Percentiles rank a stretch among this genome's conserved stretches.
phyloP scores from a whole-genome alignment of 1,284 basidiomycete genomes.

The Fomes fomentarius region DNA sequence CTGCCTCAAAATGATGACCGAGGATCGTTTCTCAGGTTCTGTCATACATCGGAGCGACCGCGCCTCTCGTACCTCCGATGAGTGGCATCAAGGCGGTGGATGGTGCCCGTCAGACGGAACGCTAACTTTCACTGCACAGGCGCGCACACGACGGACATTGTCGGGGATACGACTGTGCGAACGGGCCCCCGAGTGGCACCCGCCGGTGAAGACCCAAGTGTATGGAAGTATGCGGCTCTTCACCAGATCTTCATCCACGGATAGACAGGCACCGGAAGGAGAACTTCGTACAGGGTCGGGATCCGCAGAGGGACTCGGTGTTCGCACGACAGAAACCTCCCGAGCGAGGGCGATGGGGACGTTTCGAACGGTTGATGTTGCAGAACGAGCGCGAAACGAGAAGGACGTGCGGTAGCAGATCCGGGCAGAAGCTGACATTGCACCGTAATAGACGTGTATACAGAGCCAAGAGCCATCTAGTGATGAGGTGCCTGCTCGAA shows the following conservation, averaged over 20 bases:
- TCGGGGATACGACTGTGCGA: background rate
- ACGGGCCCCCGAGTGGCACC: background rate
- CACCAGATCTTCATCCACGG: background rate
- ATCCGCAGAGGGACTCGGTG: background rate
- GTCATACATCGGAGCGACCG: background rate
- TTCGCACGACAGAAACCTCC: background rate
- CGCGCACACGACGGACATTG: background rate
- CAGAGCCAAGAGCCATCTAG: constrained; percentile 28
- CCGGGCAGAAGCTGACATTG: constrained; percentile 7
- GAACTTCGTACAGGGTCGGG: background rate
- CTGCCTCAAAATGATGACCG: background rate
- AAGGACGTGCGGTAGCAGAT: background rate
- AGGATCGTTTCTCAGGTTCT: background rate
- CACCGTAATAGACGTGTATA: constrained; percentile 11
- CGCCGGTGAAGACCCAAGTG: too few relatives aligned
- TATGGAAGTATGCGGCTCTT: too few relatives aligned
- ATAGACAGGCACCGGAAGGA: background rate
- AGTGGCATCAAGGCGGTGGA: background rate
- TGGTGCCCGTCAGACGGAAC: background rate
- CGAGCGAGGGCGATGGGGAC: background rate
- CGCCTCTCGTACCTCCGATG: too few relatives aligned
- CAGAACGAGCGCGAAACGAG: background rate
- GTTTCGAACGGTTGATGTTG: background rate
- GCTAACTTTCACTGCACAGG: background rate
- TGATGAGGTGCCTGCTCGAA: constrained; percentile 70